phyloP scores from a whole-genome alignment of 192 early-diverging fungal species.

The Gamsiella multidivaricata region DNA sequence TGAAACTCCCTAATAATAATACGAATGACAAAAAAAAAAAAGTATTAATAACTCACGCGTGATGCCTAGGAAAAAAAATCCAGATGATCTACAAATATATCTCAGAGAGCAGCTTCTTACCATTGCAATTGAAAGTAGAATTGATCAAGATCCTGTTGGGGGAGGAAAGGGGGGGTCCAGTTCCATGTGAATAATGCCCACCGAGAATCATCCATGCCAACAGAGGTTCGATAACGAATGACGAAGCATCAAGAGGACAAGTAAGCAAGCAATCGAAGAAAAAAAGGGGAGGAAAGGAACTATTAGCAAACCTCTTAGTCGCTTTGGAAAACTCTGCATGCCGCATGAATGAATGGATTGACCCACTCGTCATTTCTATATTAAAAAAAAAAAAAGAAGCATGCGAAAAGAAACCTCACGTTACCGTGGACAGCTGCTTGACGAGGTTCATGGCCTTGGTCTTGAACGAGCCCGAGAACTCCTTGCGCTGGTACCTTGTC shows the following conservation, averaged over 20 bases:
- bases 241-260: no score
- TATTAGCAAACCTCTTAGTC: no score
- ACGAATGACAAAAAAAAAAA: neutral
- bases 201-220: no score
- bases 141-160: slow-evolving; percentile 44
- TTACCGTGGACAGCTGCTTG: slow-evolving; percentile 41
- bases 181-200: no score
- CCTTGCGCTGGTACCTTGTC: slow-evolving; percentile 38
- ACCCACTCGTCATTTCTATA: neutral
- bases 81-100: no score
- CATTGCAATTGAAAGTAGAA: slow-evolving; percentile 54
- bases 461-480: slow-evolving; percentile 45
- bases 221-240: no score
- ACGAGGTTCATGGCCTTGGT: slow-evolving; percentile 44
- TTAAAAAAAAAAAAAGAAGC: slow-evolving; percentile 6
- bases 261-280: no score
- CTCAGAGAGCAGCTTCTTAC: slow-evolving; percentile 24
- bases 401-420: neutral
- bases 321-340: no score
- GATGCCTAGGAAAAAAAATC: no score
- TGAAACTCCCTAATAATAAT: slow-evolving; percentile 45
- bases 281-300: no score
- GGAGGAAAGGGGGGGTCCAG: no score
- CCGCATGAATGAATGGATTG: no score
- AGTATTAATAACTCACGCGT: neutral